Conservation (phyloP, 352 stramenopile genomes). For the Phytophthora sp. region DNA sequence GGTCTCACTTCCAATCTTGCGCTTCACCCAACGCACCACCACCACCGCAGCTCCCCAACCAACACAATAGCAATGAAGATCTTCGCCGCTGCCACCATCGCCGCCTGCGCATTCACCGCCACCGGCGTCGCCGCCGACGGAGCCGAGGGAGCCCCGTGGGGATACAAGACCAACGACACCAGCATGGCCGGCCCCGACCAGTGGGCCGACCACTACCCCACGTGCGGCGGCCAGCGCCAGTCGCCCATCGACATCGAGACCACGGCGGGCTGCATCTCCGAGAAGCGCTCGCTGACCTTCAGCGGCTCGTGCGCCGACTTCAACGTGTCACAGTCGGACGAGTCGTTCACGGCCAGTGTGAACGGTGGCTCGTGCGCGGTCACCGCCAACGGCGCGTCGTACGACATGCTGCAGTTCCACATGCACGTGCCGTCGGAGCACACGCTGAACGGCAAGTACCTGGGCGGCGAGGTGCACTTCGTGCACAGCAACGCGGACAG, state of each 20-base stretch:
- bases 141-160: slow-evolving; percentile 6
- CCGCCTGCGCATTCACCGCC: slow-evolving; percentile 6
- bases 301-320: slow-evolving; percentile 25
- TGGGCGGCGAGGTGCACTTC: slow-evolving; percentile 48
- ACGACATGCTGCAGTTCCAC: slow-evolving; percentile 47
- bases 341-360: slow-evolving; percentile 28
- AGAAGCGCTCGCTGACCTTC: slow-evolving; percentile 25
- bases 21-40: not conserved
- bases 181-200: slow-evolving; percentile 18
- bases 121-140: slow-evolving; percentile 9
- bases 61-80: slow-evolving; percentile 17
- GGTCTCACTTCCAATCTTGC: slow-evolving; percentile 15
- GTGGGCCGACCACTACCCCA: slow-evolving; percentile 26
- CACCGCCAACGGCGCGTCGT: slow-evolving; percentile 11
- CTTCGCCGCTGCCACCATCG: not conserved
- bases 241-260: slow-evolving; percentile 45
- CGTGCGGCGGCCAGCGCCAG: slow-evolving; percentile 30
- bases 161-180: slow-evolving; percentile 27
- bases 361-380: slow-evolving; percentile 20
- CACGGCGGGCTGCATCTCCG: not conserved
- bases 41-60: not conserved
- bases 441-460: slow-evolving; percentile 39
- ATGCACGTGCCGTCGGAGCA: slow-evolving; percentile 50
- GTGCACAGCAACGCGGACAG: slow-evolving; percentile 40
- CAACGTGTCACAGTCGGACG: slow-evolving; percentile 28